Evolutionary conservation across 768 basidiomycete species (phyloP).

Genomic region (Suillus placidus): DNA sequence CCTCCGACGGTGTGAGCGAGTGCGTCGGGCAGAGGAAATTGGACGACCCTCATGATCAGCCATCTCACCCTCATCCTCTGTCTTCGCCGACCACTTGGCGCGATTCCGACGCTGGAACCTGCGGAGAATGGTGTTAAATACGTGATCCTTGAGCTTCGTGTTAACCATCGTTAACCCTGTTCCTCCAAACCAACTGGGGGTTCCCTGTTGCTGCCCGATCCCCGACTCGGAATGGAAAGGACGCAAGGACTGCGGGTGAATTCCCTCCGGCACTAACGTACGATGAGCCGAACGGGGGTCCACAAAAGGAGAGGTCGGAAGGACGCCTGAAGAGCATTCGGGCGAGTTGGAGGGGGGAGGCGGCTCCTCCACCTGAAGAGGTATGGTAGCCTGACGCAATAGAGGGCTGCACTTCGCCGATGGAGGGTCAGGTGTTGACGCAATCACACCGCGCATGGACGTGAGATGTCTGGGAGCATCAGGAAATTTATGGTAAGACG

Average conservation of each 20-base stretch:
- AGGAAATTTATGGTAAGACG: not conserved
- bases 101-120: constrained; percentile 60
- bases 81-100: constrained; percentile 40
- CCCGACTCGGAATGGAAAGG: constrained; percentile 45
- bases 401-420: constrained; percentile 43
- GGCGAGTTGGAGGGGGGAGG: constrained; percentile 57
- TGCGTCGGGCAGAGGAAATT: constrained; percentile 6
- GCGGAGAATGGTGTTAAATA: constrained; percentile 86
- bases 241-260: constrained; percentile 40
- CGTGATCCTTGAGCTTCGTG: constrained; percentile 91
- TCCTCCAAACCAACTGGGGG: constrained; percentile 74
- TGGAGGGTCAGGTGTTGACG: constrained; percentile 66
- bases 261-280: constrained; percentile 24
- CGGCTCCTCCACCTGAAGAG: constrained; percentile 42
- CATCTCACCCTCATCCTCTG: constrained; percentile 60
- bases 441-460: constrained; percentile 51
- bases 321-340: constrained; percentile 35
- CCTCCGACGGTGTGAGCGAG: constrained; percentile 22
- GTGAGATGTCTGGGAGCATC: constrained; percentile 38
- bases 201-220: constrained; percentile 32
- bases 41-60: constrained; percentile 45
- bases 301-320: constrained; percentile 33
- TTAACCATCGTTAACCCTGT: constrained; percentile 94
- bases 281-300: constrained; percentile 23
- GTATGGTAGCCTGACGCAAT: constrained; percentile 41